phyloP scores from a whole-genome alignment of 352 stramenopile genomes.

The Phytopythium boreale region DNA sequence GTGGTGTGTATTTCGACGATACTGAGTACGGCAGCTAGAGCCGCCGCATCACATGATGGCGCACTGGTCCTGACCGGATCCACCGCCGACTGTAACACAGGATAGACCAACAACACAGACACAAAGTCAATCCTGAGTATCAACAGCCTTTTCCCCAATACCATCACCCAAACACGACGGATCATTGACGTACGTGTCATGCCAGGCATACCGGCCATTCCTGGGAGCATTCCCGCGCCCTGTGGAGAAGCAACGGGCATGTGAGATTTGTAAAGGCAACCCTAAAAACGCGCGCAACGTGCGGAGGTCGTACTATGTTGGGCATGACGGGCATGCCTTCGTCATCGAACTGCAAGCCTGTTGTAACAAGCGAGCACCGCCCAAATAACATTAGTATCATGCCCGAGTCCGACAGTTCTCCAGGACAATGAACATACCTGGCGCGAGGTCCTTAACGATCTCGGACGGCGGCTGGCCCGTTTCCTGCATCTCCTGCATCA shows the following conservation, averaged over 20 bases:
- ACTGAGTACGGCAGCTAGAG: neutral
- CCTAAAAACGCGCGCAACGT: neutral
- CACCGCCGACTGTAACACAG: conserved; percentile 37
- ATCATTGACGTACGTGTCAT: conserved; percentile 56
- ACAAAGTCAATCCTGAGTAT: neutral
- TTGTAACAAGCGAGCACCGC: neutral
- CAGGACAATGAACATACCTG: conserved; percentile 38
- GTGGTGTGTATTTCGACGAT: conserved; percentile 2
- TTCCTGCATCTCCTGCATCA: conserved; percentile 96
- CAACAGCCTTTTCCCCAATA: no score
- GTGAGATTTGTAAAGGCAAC: neutral
- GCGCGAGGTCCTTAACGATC: conserved; percentile 98
- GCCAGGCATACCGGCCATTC: conserved; percentile 80
- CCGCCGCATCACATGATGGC: conserved; percentile 49
- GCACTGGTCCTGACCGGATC: conserved; percentile 72
- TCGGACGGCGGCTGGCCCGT: conserved; percentile 95
- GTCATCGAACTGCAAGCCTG: conserved; percentile 93
- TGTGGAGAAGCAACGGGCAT: conserved; percentile 14
- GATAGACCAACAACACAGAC: neutral
- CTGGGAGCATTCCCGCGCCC: conserved; percentile 74
- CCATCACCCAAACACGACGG: neutral
- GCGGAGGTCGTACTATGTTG: conserved; percentile 63
- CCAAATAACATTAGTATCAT: neutral
- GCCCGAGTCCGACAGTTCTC: neutral
- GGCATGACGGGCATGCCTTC: conserved; percentile 97